Evolutionary conservation across 2,329 filamentous ascomycete genomes (phyloP).

Genomic region (Phyllosticta capitalensis): DNA sequence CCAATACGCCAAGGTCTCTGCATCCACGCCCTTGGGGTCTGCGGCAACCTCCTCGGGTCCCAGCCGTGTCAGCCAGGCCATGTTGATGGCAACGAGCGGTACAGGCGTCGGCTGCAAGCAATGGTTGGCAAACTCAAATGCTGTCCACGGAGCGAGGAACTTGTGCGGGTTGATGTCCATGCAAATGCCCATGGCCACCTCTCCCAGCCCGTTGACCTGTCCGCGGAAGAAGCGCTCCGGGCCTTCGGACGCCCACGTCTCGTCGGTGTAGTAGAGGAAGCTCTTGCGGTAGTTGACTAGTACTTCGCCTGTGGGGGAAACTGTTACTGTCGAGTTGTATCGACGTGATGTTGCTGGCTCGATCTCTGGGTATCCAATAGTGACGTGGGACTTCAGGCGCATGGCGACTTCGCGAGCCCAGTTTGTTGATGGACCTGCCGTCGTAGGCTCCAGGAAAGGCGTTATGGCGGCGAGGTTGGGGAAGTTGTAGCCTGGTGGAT

Average conservation of each 20-base stretch:
- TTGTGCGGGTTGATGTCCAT: slow-evolving; percentile 57
- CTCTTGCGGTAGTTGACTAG: slow-evolving; percentile 53
- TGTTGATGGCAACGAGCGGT: slow-evolving; percentile 58
- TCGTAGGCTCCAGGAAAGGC: slow-evolving; percentile 58
- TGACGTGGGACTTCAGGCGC: slow-evolving; percentile 57
- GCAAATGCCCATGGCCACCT: slow-evolving; percentile 35
- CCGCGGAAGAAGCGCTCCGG: slow-evolving; percentile 27
- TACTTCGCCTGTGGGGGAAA: slow-evolving; percentile 45
- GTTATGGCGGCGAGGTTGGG: slow-evolving; percentile 56
- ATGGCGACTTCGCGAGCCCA: slow-evolving; percentile 62
- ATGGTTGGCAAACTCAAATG: slow-evolving; percentile 50
- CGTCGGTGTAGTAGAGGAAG: slow-evolving; percentile 59
- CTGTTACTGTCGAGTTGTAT: slow-evolving; percentile 52
- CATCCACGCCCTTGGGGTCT: slow-evolving; percentile 50
- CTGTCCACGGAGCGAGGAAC: slow-evolving; percentile 48
- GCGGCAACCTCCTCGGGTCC: slow-evolving; percentile 39
- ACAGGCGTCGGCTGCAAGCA: slow-evolving; percentile 44
- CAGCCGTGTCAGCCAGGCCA: slow-evolving; percentile 65
- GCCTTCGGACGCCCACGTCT: slow-evolving; percentile 52
- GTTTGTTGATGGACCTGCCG: slow-evolving; percentile 55
- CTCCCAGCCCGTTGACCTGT: slow-evolving; percentile 25
- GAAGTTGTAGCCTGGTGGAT: slow-evolving; percentile 62
- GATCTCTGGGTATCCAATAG: slow-evolving; percentile 63
- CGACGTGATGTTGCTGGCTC: slow-evolving; percentile 16
- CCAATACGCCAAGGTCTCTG: slow-evolving; percentile 70